phyloP scores from a whole-genome alignment of 306 rosid species.

The Trifolium pratense region DNA sequence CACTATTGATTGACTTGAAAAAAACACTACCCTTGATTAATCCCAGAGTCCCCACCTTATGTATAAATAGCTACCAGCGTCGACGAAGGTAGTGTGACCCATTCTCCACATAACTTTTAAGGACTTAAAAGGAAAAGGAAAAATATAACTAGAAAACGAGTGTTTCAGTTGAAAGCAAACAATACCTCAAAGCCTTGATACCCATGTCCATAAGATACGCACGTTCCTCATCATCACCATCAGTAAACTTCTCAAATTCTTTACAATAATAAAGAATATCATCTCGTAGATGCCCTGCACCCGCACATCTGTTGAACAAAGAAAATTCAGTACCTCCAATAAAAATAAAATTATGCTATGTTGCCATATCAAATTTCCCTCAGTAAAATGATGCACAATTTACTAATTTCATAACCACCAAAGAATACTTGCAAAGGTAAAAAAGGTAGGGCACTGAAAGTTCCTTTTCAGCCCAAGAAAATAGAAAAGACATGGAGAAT shows the following conservation, averaged over 20 bases:
- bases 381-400: slow-evolving; percentile 8
- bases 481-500: slow-evolving; percentile 22
- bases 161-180: neutral
- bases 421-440: neutral
- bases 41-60: slow-evolving; percentile 4
- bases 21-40: neutral
- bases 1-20: neutral
- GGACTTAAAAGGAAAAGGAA: slow-evolving; percentile 2
- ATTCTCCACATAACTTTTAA: neutral
- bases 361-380: slow-evolving; percentile 9
- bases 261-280: slow-evolving; percentile 72
- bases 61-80: neutral
- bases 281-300: slow-evolving; percentile 85
- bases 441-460: neutral
- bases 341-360: neutral
- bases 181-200: slow-evolving; percentile 80
- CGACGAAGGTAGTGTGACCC: neutral
- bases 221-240: slow-evolving; percentile 71
- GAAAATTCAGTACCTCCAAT: slow-evolving; percentile 45
- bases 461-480: slow-evolving; percentile 13
- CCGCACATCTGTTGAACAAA: slow-evolving; percentile 71
- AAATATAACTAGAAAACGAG: slow-evolving; percentile 1
- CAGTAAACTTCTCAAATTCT: slow-evolving; percentile 67
- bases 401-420: slow-evolving; percentile 13
- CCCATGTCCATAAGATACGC: slow-evolving; percentile 83